Base-by-base conservation (phyloP, 768 basidiomycete genomes). In the Solioccasus polychromus region DNA sequence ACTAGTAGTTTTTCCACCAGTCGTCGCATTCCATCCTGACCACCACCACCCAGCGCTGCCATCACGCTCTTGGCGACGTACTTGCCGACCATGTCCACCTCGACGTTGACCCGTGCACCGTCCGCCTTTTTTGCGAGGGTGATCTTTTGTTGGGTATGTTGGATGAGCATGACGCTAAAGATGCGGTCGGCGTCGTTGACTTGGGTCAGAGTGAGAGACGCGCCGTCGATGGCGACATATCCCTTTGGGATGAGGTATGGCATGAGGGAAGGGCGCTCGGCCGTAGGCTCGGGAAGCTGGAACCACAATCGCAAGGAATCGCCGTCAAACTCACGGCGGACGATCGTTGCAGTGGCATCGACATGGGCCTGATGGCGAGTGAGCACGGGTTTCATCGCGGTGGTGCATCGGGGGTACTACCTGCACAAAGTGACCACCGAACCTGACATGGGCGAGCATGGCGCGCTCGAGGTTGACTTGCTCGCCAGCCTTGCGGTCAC, bases 341-440 rank as follows among this genome's bases (percentile, higher is more conserved):
- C 62, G 45, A 99, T 75, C 0, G 72, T 86, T 9, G 90, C 94
- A 1, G 91, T 95, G 5, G 78, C 78, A 62, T 99, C 96, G 50
- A 98, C 87, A 67, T 99, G 96, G 15, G 88, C 96, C 92, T 97
- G 24, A 29, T 29, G n/a, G 37, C 29, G 37, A 15, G 47, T 50
- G 0, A 35, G 39, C 26, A 18, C 35, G 25, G 8, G 8, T 8
- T 31, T 18, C 29, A 22, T 22, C 26, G 35, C 8, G 20, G 25
- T 23, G 5, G 42, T 17, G 36, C 31, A 11, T n/a, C 17, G 42
- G 14, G 8, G 73, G 44, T 58, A n/a, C n/a, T n/a, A 90, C 93
- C 80, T 98, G 95, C 18, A 99, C 96, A 62, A 94, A 93, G 63
- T 99, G 96, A 10, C 96, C 96, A 22, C 96, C 96, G 58, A 98